Base-by-base conservation (phyloP, 345 rosid species). In the Zanthoxylum bungeanum region DNA sequence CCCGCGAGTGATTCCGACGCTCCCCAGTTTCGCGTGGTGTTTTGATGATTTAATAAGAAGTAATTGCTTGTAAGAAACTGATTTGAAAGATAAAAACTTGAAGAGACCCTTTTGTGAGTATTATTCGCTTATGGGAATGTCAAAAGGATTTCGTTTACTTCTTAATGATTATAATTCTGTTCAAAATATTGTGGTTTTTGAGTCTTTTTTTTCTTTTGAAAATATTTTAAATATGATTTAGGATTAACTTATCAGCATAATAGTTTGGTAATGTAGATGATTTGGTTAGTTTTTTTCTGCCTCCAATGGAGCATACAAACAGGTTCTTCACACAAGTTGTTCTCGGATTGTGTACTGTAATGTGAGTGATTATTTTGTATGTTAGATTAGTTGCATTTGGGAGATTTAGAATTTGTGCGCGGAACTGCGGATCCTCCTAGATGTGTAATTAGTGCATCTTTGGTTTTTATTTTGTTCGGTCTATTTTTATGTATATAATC, bases 1-100 rank as follows among this genome's bases (percentile, higher is more conserved):
- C 93, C 97, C 11, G 89, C 97, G 1, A 81, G 66, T 60, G 92
- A 77, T 2, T 75, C 86, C 66, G 91, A 90, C 70, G 97, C 95
- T 5, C 98, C 97, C 1, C 97, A 88, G 81, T 91, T 94, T 78
- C 97, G 98, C 64, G 89, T 92, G 37, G 96, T 92, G 60, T 94
- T 94, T 73, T 91, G 85, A 87, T 62, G 40, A 27, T 21, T 24
- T 66, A 52, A 50, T 3, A 33, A 53, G 9, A 12, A 37, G 22
- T 50, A 19, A 17, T 57, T 9, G 21, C 14, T 46, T 68, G 62
- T 68, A 28, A 73, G 70, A 60, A 40, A 68, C 21, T 44, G 52
- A 16, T 27, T 47, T 64, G 9, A 7, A 64, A 42, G 24, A 16
- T 17, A 17, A 19, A 27, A 66, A 24, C 34, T 36, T 21, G 3